Evolutionary conservation across 306 rosid species (phyloP), one percentile per base, ranked within the genome.

Genomic region (Styphnolobium japonicum): DNA sequence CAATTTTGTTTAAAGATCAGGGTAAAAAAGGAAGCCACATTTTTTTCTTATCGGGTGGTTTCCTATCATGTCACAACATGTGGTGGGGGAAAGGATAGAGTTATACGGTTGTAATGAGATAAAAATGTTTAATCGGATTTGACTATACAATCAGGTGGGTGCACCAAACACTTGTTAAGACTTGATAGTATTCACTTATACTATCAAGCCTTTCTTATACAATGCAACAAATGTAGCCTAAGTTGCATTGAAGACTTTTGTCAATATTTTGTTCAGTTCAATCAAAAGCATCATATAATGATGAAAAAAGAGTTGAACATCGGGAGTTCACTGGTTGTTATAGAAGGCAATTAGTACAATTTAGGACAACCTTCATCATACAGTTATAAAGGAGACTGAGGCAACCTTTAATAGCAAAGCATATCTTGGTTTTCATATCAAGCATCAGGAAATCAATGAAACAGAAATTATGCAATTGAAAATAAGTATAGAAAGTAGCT

Each of bases 381-480:
- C 51, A 76, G 43, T 40, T 19, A 40, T 36, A 21, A 8, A 37
- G 71, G 34, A 25, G 8, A 51, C 9, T 7, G 2, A 58, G 29
- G 73, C 48, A 27, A 56, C 39, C 76, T 71, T 61, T 52, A 64
- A 46, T 37, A 49, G 53, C 40, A 81, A 81, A 16, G 43, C 33
- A 53, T 23, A 22, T 80, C 73, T 77, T 22, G 51, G 67, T 22
- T 76, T 81, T 57, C 15, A 7, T 34, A 57, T 39, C 81, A 67
- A 34, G 25, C 75, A 78, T 67, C 34, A 36, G 37, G 64, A 62
- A 46, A 73, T 46, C 67, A 52, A 53, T 49, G 74, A 62, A 42
- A 73, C 33, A 51, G 22, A 71, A 58, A 73, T 23, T 22, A 67
- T 58, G 71, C 75, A 64, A 31, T 19, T 31, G 65, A 67, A 49